Evolutionary conservation across 164 flowering plant genomes (phyloP).

Genomic region (Euptelea pleiosperma): DNA sequence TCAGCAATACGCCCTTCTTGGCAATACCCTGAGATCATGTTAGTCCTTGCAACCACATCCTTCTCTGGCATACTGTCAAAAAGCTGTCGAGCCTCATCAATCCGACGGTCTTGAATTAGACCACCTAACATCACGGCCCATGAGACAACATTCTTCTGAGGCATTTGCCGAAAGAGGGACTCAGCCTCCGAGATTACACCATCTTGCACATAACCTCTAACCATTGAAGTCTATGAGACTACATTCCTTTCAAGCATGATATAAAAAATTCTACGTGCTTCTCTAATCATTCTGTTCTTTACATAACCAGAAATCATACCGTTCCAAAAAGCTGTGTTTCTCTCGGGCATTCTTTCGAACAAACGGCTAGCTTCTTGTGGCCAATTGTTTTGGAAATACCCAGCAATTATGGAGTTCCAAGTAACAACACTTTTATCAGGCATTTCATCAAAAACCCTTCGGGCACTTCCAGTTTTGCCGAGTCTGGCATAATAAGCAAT

Average conservation of each 20-base stretch:
- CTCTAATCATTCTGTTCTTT: constrained; percentile 46
- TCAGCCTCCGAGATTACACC: constrained; percentile 61
- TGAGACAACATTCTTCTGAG: constrained; percentile 72
- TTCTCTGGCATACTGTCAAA: constrained; percentile 67
- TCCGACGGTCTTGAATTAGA: constrained; percentile 47
- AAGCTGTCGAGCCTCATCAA: constrained; percentile 59
- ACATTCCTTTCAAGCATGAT: constrained; percentile 61
- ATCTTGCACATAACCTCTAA: constrained; percentile 58
- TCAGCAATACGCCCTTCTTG: constrained; percentile 51
- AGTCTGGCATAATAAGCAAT: constrained; percentile 43
- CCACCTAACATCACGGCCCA: constrained; percentile 85
- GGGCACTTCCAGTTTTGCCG: constrained; percentile 52
- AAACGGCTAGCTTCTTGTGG: constrained; percentile 45
- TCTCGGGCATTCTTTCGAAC: constrained; percentile 63
- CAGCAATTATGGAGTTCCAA: constrained; percentile 65
- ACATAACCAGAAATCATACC: constrained; percentile 65
- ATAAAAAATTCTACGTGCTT: constrained; percentile 57
- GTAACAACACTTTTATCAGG: constrained; percentile 36
- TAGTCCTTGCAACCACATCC: constrained; percentile 73
- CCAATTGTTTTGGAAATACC: constrained; percentile 47
- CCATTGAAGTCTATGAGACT: constrained; percentile 75
- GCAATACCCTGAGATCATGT: constrained; percentile 68
- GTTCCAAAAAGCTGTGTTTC: constrained; percentile 62
- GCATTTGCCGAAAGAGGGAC: constrained; percentile 58
- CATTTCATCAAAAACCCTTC: constrained; percentile 53